A percentile compares a stretch with the other conserved stretches of the same genome.
Conservation (phyloP, 202 grass and related monocot species). For the Schoenoplectus tabernaemontani region DNA sequence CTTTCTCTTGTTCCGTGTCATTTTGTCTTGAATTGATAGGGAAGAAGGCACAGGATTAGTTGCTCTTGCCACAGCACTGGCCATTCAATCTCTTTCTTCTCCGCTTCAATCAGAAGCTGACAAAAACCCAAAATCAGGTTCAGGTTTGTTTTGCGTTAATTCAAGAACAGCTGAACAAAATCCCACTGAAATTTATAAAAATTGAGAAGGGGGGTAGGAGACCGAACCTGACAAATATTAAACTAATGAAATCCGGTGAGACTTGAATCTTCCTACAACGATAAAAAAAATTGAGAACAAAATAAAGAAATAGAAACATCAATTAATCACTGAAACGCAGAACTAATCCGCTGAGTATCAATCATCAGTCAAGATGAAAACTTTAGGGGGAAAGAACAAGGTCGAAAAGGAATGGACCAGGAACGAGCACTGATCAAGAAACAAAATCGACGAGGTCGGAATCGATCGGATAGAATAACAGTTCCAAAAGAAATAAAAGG, state of each 20-base stretch:
- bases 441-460: not conserved
- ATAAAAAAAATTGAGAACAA: not conserved
- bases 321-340: not conserved
- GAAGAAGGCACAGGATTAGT: constrained; percentile 37
- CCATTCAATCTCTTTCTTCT: constrained; percentile 33
- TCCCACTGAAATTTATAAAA: not conserved
- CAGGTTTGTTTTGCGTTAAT: not conserved
- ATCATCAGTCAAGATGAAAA: not conserved
- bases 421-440: not conserved
- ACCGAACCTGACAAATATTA: constrained; percentile 2
- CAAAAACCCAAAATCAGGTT: not conserved
- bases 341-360: not conserved
- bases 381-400: not conserved
- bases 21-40: constrained; percentile 49
- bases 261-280: not conserved
- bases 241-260: not conserved
- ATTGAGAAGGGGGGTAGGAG: not conserved
- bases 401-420: not conserved
- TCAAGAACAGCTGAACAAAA: constrained; percentile 4
- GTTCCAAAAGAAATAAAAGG: too few relatives aligned
- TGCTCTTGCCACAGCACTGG: constrained; percentile 36
- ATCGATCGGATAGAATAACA: not conserved
- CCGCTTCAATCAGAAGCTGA: constrained; percentile 12
- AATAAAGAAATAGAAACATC: not conserved
- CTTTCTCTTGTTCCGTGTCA: constrained; percentile 89